These are phyloP conservation scores for Lagenidium giganteum DNA, from an alignment of 352 stramenopile species.

Conservation along the genomic window DNA sequence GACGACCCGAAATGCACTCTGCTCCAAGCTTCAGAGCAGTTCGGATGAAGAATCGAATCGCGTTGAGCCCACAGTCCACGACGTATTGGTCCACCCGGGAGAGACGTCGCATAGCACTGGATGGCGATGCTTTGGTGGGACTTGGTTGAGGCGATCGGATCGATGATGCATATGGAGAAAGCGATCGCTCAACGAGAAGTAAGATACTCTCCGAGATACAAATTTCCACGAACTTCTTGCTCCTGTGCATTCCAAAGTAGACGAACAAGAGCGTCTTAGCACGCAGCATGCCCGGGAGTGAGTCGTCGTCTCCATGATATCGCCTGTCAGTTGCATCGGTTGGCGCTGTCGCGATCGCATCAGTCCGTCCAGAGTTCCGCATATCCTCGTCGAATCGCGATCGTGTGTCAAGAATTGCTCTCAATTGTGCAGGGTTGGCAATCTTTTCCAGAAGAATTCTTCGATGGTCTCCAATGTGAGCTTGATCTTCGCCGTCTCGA, in stretches of 20 bases:
- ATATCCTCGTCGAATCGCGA: no score
- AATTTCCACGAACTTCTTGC: slow-evolving; percentile 20
- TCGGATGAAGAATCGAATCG: slow-evolving; percentile 50
- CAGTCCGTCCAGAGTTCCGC: no score
- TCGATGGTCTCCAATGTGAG: slow-evolving; percentile 27
- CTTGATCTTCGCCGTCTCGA: slow-evolving; percentile 10
- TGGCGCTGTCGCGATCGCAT: background rate
- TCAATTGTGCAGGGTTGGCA: slow-evolving; percentile 22
- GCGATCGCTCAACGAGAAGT: slow-evolving; percentile 9
- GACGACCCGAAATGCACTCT: slow-evolving; percentile 42
- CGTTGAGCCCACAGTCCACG: slow-evolving; percentile 51
- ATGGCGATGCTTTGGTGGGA: slow-evolving; percentile 3
- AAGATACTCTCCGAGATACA: slow-evolving; percentile 3
- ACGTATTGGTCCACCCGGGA: slow-evolving; percentile 36
- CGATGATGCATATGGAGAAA: slow-evolving; percentile 28
- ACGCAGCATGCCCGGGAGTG: slow-evolving; percentile 22
- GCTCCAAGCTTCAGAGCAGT: slow-evolving; percentile 62
- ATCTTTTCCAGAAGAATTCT: slow-evolving; percentile 31
- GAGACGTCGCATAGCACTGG: background rate
- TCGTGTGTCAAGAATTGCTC: slow-evolving; percentile 13
- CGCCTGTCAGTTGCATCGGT: slow-evolving; percentile 6
- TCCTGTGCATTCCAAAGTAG: slow-evolving; percentile 49
- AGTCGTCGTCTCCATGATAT: slow-evolving; percentile 6
- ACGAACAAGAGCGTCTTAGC: slow-evolving; percentile 66
- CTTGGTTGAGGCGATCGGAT: slow-evolving; percentile 27